Percentiles rank a stretch among this genome's conserved stretches.
Conservation (phyloP, 164 flowering plant genomes). For the Kingdonia uniflora region DNA sequence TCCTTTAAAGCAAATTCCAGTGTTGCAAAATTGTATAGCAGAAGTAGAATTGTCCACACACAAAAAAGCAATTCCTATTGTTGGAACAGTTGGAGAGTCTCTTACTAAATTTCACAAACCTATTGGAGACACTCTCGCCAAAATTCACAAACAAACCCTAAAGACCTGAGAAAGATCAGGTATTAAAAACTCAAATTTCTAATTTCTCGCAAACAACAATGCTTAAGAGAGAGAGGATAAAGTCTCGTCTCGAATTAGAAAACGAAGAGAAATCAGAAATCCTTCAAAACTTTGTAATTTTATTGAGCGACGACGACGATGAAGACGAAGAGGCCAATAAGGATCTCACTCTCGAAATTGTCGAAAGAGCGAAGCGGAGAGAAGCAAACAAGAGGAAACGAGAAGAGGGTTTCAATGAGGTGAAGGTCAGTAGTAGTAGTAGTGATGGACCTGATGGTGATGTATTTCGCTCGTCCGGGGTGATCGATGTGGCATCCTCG, state of each 20-base stretch:
- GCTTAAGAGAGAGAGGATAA: conserved; percentile 14
- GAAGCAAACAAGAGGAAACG: conserved; percentile 17
- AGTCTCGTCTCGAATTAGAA: conserved; percentile 23
- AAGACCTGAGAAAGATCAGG: too few species aligned
- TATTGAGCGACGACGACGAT: conserved; percentile 31
- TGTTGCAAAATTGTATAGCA: too few species aligned
- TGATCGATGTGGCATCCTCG: conserved; percentile 11
- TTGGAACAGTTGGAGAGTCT: too few species aligned
- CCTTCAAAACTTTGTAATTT: conserved; percentile 8
- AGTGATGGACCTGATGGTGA: too few species aligned
- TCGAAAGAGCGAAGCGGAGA: conserved; percentile 37
- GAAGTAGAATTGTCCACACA: too few species aligned
- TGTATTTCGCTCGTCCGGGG: too few species aligned
- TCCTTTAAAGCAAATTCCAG: too few species aligned
- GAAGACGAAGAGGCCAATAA: conserved; percentile 49
- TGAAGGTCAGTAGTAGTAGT: not conserved
- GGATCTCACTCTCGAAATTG: conserved; percentile 51
- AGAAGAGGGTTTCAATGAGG: conserved; percentile 8
- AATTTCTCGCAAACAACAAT: conserved; percentile 4
- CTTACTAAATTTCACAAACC: too few species aligned
- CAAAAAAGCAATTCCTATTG: too few species aligned
- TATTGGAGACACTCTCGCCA: too few species aligned
- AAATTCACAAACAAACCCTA: not conserved
- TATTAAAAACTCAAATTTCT: too few species aligned
- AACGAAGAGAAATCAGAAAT: too few species aligned